Base-by-base conservation (phyloP, 2,329 filamentous ascomycete species). In the Trichophyton mentagrophytes region DNA sequence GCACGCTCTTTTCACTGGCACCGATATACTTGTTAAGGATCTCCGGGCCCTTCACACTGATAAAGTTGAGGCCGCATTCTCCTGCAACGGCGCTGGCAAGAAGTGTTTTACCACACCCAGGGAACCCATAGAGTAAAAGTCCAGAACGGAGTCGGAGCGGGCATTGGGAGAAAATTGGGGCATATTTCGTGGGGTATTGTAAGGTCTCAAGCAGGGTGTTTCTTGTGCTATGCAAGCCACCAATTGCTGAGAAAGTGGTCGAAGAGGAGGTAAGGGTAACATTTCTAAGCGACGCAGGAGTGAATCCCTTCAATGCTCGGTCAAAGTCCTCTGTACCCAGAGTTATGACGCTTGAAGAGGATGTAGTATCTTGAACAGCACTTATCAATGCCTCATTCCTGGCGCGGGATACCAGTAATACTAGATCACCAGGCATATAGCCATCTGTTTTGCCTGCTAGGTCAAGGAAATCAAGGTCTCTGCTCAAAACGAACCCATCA, bases 11-110 rank as follows among this genome's bases (percentile, higher is more conserved):
- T 70, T 99, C 93, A 30, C 89, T 95, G 0, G 93, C 93, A 69
- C 93, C 93, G 62, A 99, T 99, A 73, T 99, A 99, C 76, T 99
- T 99, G 79, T 99, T 99, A 60, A 99, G 77, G 62, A 99, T 97
- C 73, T 99, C 95, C 0, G 93, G 93, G 0, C 93, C 93, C 76
- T 99, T 99, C 69, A 99, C 93, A 46, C 87, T 91, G 73, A 99
- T 99, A 74, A 99, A 99, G 74, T 99, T 99, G 63, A 99, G 84
- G 0, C 92, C 92, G 69, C 92, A 97, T 76, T 99, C 93, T 61
- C 92, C 92, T 11, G 95, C 93, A n/a, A 99, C 92, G 0, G 93
- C 93, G 61, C 89, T 95, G 20, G 95, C 93, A 8, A 99, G 83
- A 7, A 99, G 81, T 0, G 93, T 99, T 76, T 99, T 99, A 64